These are phyloP conservation scores for Crucibulum laeve DNA, from an alignment of 768 basidiomycete species.

Conservation along the genomic window DNA sequence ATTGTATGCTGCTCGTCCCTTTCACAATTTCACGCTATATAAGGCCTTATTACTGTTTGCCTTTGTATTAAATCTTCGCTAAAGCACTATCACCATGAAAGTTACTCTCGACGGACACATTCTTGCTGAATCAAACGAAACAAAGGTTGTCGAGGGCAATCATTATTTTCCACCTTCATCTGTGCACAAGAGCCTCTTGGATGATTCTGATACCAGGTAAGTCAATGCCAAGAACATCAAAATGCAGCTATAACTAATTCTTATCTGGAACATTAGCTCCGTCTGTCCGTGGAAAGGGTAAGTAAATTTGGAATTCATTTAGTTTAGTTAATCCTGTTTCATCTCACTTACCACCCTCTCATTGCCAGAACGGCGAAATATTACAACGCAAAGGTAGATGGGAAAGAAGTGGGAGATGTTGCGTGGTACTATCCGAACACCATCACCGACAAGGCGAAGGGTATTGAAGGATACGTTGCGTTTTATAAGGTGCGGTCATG, in stretches of 20 bases:
- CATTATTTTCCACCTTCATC: constrained; percentile 68
- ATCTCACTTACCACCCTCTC: too few species aligned
- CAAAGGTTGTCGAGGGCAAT: constrained; percentile 60
- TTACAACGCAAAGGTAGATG: constrained; percentile 52
- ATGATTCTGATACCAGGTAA: constrained; percentile 43
- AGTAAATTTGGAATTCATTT: constrained; percentile 6
- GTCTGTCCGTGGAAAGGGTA: constrained; percentile 75
- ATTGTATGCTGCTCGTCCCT: too few species aligned
- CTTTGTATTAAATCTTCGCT: too few species aligned
- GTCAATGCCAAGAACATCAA: constrained; percentile 1
- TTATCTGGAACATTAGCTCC: constrained; percentile 38
- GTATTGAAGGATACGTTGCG: constrained; percentile 65
- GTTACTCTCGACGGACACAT: constrained; percentile 44
- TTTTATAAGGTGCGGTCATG: constrained; percentile 65
- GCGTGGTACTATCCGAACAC: constrained; percentile 73
- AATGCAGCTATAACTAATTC: neutral
- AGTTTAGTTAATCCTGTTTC: neutral
- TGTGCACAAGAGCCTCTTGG: constrained; percentile 42
- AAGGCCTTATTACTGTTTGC: too few species aligned
- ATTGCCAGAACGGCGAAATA: constrained; percentile 63
- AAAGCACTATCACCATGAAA: constrained; percentile 31
- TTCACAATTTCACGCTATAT: too few species aligned
- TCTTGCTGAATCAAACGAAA: constrained; percentile 55
- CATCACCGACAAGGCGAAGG: constrained; percentile 46
- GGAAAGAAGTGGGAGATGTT: constrained; percentile 46